These are phyloP conservation scores for Lachnellula willkommii DNA, from an alignment of 2,329 filamentous ascomycete species.

Conservation along the genomic window DNA sequence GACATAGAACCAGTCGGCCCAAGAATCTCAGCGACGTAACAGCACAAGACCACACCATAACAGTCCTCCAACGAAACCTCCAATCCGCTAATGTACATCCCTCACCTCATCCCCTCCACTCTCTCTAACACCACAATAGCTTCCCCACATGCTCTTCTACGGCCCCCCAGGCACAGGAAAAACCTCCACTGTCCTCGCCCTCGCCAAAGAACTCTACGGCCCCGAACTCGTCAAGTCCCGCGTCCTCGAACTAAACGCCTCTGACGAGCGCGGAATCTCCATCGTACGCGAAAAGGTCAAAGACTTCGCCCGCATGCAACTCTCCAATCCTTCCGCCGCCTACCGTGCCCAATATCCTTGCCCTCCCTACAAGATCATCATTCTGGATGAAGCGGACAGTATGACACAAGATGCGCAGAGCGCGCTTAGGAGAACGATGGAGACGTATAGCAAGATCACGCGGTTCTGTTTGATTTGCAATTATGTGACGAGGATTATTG, in stretches of 20 bases:
- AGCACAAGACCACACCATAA: conserved; percentile 94
- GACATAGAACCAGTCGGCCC: conserved; percentile 63
- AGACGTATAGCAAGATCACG: conserved; percentile 94
- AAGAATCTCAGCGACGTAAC: conserved; percentile 93
- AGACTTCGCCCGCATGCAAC: conserved; percentile 92
- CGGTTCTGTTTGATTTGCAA: conserved; percentile 98
- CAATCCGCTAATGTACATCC: conserved; percentile 79
- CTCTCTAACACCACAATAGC: conserved; percentile 40
- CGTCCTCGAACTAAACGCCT: conserved; percentile 98
- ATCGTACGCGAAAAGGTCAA: conserved; percentile 99
- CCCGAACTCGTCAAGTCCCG: conserved; percentile 88
- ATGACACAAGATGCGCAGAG: conserved; percentile 99
- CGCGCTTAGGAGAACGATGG: conserved; percentile 91
- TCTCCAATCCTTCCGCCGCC: conserved; percentile 68
- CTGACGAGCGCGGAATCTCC: conserved; percentile 93
- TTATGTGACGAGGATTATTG: conserved; percentile 97
- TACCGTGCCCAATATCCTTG: conserved; percentile 75
- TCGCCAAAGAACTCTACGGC: conserved; percentile 95
- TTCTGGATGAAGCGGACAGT: conserved; percentile 95
- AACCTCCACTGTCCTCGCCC: conserved; percentile 93
- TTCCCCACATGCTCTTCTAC: conserved; percentile 99
- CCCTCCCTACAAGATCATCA: conserved; percentile 97
- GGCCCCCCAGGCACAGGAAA: conserved; percentile 96
- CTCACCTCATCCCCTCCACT: neutral
- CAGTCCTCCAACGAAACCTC: conserved; percentile 83